These are phyloP conservation scores for Periconia sp. DNA, from an alignment of 2,329 filamentous ascomycete genomes.

Conservation along the genomic window DNA sequence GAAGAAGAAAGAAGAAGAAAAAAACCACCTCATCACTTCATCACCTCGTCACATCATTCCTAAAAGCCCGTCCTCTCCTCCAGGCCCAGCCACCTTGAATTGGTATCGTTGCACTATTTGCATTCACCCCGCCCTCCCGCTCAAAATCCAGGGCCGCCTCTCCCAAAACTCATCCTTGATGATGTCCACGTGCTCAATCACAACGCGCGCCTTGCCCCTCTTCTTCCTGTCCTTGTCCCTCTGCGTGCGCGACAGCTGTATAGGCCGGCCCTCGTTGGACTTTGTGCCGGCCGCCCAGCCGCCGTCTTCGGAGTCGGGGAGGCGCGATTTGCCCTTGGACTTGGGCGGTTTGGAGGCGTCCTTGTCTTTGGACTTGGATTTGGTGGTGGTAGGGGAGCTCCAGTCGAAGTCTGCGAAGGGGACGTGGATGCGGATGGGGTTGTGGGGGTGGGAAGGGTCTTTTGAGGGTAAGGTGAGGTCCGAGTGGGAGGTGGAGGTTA, in stretches of 20 bases:
- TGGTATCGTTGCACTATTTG: too few species aligned
- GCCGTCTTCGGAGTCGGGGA: conserved; percentile 13
- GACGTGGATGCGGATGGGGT: conserved; percentile 49
- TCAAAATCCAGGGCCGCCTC: conserved; percentile 74
- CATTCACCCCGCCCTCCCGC: conserved; percentile 38
- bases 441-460: conserved; percentile 39
- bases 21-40: too few species aligned
- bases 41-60: too few species aligned
- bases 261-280: conserved; percentile 44
- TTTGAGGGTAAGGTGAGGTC: conserved; percentile 3
- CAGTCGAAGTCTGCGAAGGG: conserved; percentile 1
- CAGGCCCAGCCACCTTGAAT: too few species aligned
- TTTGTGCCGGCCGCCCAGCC: conserved; percentile 18
- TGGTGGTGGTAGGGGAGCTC: not conserved
- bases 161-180: conserved; percentile 97
- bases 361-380: conserved; percentile 3
- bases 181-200: conserved; percentile 87
- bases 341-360: conserved; percentile 8
- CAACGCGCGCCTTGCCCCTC: conserved; percentile 78
- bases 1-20: too few species aligned
- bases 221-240: conserved; percentile 82
- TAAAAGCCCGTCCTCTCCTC: too few species aligned
- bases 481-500: not conserved
- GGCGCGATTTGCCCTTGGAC: conserved; percentile 7
- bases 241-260: conserved; percentile 76